Evolutionary conservation across 1,284 basidiomycete species (phyloP).

Genomic region (Coriolopsis trogii): DNA sequence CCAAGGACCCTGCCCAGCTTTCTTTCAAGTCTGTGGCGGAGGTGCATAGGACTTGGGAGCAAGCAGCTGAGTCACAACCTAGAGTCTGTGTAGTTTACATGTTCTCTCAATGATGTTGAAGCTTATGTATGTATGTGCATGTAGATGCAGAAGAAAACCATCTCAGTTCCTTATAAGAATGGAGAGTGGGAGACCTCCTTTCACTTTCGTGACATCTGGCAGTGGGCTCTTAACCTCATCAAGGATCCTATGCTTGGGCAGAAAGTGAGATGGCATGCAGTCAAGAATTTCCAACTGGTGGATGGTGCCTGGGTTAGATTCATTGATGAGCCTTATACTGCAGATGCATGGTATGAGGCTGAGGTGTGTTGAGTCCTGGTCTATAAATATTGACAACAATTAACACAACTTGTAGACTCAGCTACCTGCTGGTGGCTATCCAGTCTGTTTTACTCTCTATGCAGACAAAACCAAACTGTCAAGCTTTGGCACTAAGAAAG

Average conservation of each 20-base stretch:
- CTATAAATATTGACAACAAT: background rate
- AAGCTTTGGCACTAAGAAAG: constrained; percentile 44
- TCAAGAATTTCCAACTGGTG: constrained; percentile 27
- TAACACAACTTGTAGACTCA: background rate
- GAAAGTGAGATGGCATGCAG: constrained; percentile 33
- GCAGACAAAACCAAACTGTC: constrained; percentile 49
- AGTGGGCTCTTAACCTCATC: constrained; percentile 30
- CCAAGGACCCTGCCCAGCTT: background rate
- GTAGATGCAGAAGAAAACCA: constrained; percentile 25
- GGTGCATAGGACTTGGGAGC: background rate
- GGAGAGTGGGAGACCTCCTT: constrained; percentile 23
- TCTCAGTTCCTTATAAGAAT: constrained; percentile 25
- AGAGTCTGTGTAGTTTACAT: constrained; percentile 1
- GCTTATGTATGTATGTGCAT: constrained; percentile 15
- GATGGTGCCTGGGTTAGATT: constrained; percentile 26
- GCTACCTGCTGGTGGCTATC: constrained; percentile 27
- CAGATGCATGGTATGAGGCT: constrained; percentile 30
- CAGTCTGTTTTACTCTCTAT: constrained; percentile 20
- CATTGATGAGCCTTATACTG: constrained; percentile 36
- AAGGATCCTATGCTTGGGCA: constrained; percentile 26
- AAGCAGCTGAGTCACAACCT: background rate
- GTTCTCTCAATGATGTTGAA: background rate
- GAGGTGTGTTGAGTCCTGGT: constrained; percentile 28
- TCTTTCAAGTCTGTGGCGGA: background rate
- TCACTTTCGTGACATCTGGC: constrained; percentile 26